These are phyloP conservation scores for Melampsora americana DNA, from an alignment of 1,284 basidiomycete species.

Conservation along the genomic window DNA sequence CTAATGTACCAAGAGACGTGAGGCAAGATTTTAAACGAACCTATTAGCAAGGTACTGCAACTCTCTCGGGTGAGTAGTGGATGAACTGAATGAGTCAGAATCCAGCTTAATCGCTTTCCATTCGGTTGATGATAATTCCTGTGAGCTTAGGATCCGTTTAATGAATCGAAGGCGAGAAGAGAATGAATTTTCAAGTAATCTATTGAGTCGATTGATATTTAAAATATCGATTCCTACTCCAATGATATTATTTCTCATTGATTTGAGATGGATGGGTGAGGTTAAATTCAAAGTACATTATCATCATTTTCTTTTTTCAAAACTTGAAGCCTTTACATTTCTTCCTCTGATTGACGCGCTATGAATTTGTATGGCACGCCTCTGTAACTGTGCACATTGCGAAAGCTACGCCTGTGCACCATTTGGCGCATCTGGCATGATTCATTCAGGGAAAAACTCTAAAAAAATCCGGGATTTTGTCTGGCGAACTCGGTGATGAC, in stretches of 20 bases:
- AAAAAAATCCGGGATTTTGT: too few species aligned
- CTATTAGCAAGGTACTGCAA: neutral
- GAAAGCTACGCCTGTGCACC: too few species aligned
- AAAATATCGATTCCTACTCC: constrained; percentile 27
- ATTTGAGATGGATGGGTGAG: too few species aligned
- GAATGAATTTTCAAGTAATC: neutral
- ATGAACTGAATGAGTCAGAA: neutral
- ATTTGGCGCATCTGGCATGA: too few species aligned
- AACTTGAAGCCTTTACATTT: too few species aligned
- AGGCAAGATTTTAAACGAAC: neutral
- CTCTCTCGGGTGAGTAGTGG: neutral
- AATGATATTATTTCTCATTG: neutral
- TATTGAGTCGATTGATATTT: neutral
- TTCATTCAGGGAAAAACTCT: too few species aligned
- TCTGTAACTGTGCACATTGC: too few species aligned
- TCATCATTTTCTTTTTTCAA: too few species aligned
- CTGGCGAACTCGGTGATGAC: too few species aligned
- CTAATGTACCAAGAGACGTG: neutral
- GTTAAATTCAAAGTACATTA: too few species aligned
- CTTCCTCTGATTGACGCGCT: too few species aligned
- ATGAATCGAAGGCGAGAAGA: neutral
- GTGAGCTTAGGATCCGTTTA: constrained; percentile 9
- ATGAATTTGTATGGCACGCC: too few species aligned
- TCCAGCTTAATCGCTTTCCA: neutral
- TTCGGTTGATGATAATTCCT: neutral